Evolutionary conservation across 345 rosid genomes (phyloP), one percentile per base, ranked within the genome.

Genomic region (Populus ilicifolia): DNA sequence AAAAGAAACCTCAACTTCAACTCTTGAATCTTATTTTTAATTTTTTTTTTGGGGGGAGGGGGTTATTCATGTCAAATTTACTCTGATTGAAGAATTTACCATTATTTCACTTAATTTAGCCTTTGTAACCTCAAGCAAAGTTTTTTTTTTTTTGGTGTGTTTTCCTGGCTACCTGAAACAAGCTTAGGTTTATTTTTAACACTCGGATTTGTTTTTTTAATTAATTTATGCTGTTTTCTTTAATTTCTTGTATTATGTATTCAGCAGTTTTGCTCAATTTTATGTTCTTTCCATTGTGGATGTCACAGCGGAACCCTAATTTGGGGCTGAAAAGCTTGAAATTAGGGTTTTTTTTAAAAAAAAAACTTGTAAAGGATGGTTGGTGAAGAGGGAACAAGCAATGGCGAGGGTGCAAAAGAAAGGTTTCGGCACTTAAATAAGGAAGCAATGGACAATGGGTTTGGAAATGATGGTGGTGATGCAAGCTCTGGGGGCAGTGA

Each of bases 331-430:
- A 65, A 69, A 73, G 76, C 74, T 54, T 18, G 59, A 72, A 72
- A 39, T 78, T 78, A 29, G 75, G 77, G 50, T 70, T 80, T 79
- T 73, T 43, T 39, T 52, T 8, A 20, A 73, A 43, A 65, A 68
- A 75, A 73, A 65, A 56, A n/a, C 14, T 8, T 59, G 4, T 59
- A n/a, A 59, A 23, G 63, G 11, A 93, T 90, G 94, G 78, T 69
- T 16, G 77, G 80, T 79, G 89, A 82, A 36, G 96, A 86, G 76
- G 86, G 83, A 62, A 84, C 82, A 30, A 77, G 80, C 69, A 84
- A 84, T 79, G 86, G 87, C 63, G 85, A 59, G 13, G 82, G 80
- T 77, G 41, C 61, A 18, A 85, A 83, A 66, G 87, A 78, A 66
- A 77, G 33, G 54, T 65, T 70, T 70, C 80, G 43, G 35, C 79